Base-by-base conservation (phyloP, 768 basidiomycete species). In the Lactarius pseudohatsudake region DNA sequence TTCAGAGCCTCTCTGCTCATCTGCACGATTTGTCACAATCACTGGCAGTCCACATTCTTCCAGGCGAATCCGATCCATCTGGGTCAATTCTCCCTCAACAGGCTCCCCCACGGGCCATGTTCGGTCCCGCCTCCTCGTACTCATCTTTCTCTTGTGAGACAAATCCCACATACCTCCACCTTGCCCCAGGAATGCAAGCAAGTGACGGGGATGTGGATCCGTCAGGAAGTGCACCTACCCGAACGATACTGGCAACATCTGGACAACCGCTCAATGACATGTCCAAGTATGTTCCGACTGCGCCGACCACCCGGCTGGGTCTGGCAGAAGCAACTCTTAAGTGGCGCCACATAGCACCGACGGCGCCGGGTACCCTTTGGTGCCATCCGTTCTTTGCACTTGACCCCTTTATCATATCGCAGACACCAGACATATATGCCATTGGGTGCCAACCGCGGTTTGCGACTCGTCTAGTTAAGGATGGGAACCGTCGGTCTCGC, bases 261-360 rank as follows among this genome's bases (percentile, higher is more conserved):
- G 97, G 97, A 6, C 97, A 99, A 75, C 90, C 95, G 6, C 73
- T 98, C 26, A 91, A 98, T 75, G 97, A 99, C 74, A 90, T 98
- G 79, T 94, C 86, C 83, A 96, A 94, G 75, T 99, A 99, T 77
- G 80, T 98, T 50, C 82, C 85, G 13, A 82, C 86, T 9, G 87
- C 86, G 8, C 86, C 86, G 8, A 81, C 84, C 64, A 89, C 90
- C n/a, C 83, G 89, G 47, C 74, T 96, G 40, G 84, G 84, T 3
- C 82, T 98, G 66, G 84, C 92, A 11, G 84, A 87, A 72, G 81
- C 88, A 50, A 96, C 94, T 13, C 81, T 99, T 40, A 85, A 82
- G 71, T 99, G 96, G 97, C 81, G 95, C 65, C 96, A 98, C 78
- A 86, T 97, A 75, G 95, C 97, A n/a, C 97, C 97, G 4, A 98